Base-by-base conservation (phyloP, 768 basidiomycete species). In the Suillus subluteus region DNA sequence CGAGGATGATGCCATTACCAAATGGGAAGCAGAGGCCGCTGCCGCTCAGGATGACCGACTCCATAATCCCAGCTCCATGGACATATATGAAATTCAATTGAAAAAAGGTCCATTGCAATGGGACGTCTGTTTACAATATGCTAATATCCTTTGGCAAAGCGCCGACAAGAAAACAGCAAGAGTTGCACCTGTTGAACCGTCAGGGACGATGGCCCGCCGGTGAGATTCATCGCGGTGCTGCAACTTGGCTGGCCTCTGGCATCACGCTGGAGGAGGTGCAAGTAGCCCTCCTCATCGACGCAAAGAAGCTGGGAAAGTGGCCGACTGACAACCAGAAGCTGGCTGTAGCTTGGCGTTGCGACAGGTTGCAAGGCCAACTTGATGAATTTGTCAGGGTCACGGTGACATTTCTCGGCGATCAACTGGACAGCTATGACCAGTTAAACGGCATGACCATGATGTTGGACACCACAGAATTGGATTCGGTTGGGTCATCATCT, bases 1-100 rank as follows among this genome's bases (percentile, higher is more conserved):
- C 2, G 2, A 37, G 15, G 16, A 48, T 12, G 18, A 13, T 1
- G 12, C 12, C 2, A 9, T 66, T 41, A 35, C 6, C 1, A 21
- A 37, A 50, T n/a, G 12, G 21, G 48, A 61, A 66, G 48, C 55
- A 15, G 23, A 21, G 18, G 18, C 48, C 7, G 3, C 23, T 13
- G 23, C 48, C 3, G n/a, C 59, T 18, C 18, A 44, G 37, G 32
- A 43, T 23, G 32, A 37, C 37, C 8, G 7, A 9, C 16, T 35
- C 4, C n/a, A 30, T 2, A 26, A 50, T 40, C 18, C 41, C 8
- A 32, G 21, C 0, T 0, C 46, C 44, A 62, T 66, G 65, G 61
- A 66, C 5, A 50, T 66, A 18, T 66, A 26, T 30, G 26, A 66
- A 38, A 15, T 65, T 30, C 23, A 37, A 43, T 32, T 63, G 26